Base-by-base conservation (phyloP, 1,284 basidiomycete species). In the Ceratobasidium papillatum region DNA sequence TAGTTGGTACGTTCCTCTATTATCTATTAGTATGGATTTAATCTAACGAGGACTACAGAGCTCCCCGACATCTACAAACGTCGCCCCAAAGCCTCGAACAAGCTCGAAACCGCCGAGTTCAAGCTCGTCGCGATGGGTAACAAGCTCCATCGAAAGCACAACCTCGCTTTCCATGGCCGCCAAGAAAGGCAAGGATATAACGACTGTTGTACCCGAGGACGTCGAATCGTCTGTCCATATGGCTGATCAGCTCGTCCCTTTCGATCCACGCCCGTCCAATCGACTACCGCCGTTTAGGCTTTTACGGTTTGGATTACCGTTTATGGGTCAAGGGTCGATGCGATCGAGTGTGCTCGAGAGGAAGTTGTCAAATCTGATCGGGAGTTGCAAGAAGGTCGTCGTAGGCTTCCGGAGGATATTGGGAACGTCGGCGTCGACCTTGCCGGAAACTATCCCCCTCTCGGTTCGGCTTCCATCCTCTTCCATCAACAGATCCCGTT, bases 401-500 rank as follows among this genome's bases (percentile, higher is more conserved):
- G 78, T n/a, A 80, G 75, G 22, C 65, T 81, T 4, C 47, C 58
- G 47, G 65, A 38, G 32, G 75, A 76, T 34, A 75, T 76, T 19
- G 75, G 79, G 25, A 80, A 84, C 47, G 82, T 85, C 74, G 80
- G 84, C 49, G 82, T 88, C 51, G 82, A 82, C 49, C 84, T 86
- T 76, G 82, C 80, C 52, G 85, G 87, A 73, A 86, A 85, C 34
- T 88, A 86, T 80, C 84, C 84, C 2, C 91, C 92, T 0, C 81
- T 93, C 77, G 94, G 90, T 22, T 88, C 87, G 73, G 89, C 87
- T 0, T 95, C 94, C 82, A 89, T 95, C 77, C 87, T 91, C 66
- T 94, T 93, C 84, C 90, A 93, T 80, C 86, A 90, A 71, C 93
- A 94, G 81, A 88, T 93, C 77, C 41, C 41, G 0, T 81, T 94